Percentiles rank a stretch among this genome's conserved stretches.
Evolutionary conservation across 164 flowering plant genomes (phyloP).

Genomic region (Amborella trichopoda): DNA sequence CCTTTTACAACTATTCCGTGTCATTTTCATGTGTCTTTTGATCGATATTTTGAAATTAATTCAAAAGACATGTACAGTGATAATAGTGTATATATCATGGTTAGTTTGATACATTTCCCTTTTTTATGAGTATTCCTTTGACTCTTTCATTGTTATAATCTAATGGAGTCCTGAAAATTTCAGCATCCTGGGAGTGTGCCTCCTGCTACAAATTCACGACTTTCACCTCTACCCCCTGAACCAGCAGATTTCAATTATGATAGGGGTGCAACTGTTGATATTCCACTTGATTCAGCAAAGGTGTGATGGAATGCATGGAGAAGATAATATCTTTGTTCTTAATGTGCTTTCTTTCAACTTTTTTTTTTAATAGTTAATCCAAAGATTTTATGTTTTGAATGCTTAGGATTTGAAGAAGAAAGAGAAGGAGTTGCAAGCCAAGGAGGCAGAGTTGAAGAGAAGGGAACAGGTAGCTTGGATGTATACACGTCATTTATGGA

Average conservation of each 20-base stretch:
- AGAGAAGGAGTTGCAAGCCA: conserved; percentile 85
- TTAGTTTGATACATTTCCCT: too few relatives aligned
- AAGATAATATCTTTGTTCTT: neutral
- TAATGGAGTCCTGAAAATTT: too few relatives aligned
- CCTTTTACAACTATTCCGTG: too few relatives aligned
- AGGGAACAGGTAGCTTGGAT: conserved; percentile 60
- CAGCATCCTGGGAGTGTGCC: conserved; percentile 61
- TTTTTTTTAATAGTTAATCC: conserved; percentile 1
- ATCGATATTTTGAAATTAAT: too few relatives aligned
- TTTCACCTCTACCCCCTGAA: conserved; percentile 92
- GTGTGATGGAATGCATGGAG: conserved; percentile 6
- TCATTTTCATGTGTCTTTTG: too few relatives aligned
- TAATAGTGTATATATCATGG: too few relatives aligned
- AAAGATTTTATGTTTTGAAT: conserved; percentile 1
- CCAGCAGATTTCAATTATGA: conserved; percentile 71
- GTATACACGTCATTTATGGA: neutral
- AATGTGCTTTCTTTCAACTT: neutral
- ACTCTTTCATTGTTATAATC: too few relatives aligned
- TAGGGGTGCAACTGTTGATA: conserved; percentile 64
- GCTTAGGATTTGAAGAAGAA: conserved; percentile 68
- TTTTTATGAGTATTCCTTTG: too few relatives aligned
- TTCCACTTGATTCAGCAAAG: conserved; percentile 60
- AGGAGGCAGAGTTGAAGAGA: conserved; percentile 74
- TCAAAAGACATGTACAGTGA: too few relatives aligned
- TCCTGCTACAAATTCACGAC: conserved; percentile 60